Conservation (phyloP, 106 monocot species). For the Dendrobium chrysotoxum region DNA sequence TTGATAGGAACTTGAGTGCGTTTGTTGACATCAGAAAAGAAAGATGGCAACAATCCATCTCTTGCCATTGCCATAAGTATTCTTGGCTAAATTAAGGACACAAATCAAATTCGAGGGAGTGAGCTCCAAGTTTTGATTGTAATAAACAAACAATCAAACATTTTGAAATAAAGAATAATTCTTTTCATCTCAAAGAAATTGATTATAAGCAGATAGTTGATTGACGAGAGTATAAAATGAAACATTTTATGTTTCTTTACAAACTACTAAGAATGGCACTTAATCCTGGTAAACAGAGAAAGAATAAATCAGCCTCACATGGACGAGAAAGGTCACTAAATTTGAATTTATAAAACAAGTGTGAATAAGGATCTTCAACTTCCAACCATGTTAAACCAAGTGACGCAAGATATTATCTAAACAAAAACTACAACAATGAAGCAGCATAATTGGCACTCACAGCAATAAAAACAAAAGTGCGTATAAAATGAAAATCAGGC, state of each 20-base stretch:
- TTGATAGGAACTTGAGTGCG: slow-evolving; percentile 90
- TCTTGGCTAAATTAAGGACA: slow-evolving; percentile 58
- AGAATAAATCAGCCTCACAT: too few species aligned
- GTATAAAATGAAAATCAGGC: not conserved
- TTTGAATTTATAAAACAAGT: too few species aligned
- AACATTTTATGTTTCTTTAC: not conserved
- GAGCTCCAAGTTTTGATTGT: not conserved
- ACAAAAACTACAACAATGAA: too few species aligned
- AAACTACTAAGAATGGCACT: not conserved
- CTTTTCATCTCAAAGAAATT: not conserved
- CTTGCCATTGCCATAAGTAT: slow-evolving; percentile 98
- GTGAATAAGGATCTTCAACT: too few species aligned
- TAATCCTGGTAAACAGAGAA: not conserved
- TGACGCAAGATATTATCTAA: too few species aligned
- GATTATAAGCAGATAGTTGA: too few species aligned
- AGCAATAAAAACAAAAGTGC: not conserved
- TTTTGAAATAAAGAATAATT: not conserved
- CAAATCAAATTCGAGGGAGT: not conserved
- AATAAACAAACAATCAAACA: not conserved
- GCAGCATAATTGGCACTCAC: not conserved
- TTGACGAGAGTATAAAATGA: too few species aligned
- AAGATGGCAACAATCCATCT: slow-evolving; percentile 85
- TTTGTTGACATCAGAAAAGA: slow-evolving; percentile 74
- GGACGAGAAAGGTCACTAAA: too few species aligned
- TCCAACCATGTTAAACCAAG: too few species aligned